Percentiles rank a stretch among this genome's conserved stretches.
Evolutionary conservation across 192 early-diverging fungal species (phyloP).

Genomic region (Spizellomyces sp.): DNA sequence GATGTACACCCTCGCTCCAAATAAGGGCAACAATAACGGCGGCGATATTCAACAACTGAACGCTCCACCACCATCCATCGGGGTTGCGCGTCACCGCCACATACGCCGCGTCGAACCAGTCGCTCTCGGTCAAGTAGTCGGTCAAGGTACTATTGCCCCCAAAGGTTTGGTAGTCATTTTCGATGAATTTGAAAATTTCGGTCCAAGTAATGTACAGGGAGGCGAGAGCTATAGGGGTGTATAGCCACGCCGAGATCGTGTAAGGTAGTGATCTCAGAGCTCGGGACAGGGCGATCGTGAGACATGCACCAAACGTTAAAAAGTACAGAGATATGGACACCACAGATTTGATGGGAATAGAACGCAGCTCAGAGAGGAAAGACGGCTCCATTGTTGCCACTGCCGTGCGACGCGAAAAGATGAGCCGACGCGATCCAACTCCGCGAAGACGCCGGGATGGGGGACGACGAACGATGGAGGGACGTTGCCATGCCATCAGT

Average conservation of each 20-base stretch:
- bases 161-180: constrained; percentile 8
- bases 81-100: constrained; percentile 18
- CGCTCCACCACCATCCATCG: constrained; percentile 28
- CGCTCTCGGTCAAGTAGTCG: constrained; percentile 19
- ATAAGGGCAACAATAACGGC: constrained; percentile 22
- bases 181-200: constrained; percentile 23
- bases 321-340: constrained; percentile 26
- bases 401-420: background rate
- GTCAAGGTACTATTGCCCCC: constrained; percentile 1
- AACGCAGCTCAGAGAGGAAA: background rate
- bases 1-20: constrained; percentile 36
- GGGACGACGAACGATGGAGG: background rate
- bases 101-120: constrained; percentile 37
- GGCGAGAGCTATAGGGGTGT: constrained; percentile 10
- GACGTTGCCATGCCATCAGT: background rate
- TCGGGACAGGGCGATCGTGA: constrained; percentile 16
- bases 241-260: constrained; percentile 11
- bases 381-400: background rate
- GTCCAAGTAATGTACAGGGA: constrained; percentile 30
- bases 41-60: constrained; percentile 33
- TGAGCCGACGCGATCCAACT: background rate
- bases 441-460: background rate
- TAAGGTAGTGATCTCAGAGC: constrained; percentile 15
- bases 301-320: background rate
- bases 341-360: constrained; percentile 3